Conservation (phyloP, 2,329 filamentous ascomycete species). For the Cercospora citrullina region DNA sequence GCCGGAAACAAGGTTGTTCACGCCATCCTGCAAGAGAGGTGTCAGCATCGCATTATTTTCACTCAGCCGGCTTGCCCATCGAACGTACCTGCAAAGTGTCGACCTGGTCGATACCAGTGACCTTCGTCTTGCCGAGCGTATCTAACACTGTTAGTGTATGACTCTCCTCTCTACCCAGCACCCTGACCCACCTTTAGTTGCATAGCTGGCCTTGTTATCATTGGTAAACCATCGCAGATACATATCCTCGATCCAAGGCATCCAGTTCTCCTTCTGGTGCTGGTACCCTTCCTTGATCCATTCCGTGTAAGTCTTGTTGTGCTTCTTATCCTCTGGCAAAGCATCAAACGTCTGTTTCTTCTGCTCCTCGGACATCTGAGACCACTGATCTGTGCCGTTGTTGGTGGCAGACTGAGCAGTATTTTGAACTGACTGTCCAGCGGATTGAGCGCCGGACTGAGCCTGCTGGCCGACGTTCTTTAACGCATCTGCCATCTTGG, state of each 20-base stretch:
- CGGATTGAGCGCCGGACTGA: conserved; percentile 5
- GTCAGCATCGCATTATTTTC: neutral
- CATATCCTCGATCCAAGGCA: conserved; percentile 73
- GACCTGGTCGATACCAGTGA: conserved; percentile 66
- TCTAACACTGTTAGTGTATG: conserved; percentile 48
- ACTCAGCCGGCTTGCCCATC: neutral
- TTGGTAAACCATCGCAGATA: conserved; percentile 73
- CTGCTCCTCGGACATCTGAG: conserved; percentile 39
- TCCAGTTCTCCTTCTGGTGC: conserved; percentile 71
- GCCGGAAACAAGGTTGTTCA: conserved; percentile 61
- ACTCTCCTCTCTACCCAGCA: neutral
- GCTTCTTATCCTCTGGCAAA: conserved; percentile 37
- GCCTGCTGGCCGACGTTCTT: conserved; percentile 26
- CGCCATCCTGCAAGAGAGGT: conserved; percentile 56
- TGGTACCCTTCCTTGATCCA: conserved; percentile 67
- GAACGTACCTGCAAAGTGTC: conserved; percentile 52
- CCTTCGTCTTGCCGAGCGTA: conserved; percentile 66
- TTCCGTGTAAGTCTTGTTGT: conserved; percentile 47
- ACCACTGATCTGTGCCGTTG: conserved; percentile 35
- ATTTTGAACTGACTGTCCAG: neutral
- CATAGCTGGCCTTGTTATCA: conserved; percentile 74
- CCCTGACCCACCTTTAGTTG: conserved; percentile 60
- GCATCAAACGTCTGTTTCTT: conserved; percentile 39
- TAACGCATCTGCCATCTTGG: conserved; percentile 25
- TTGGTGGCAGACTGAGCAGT: conserved; percentile 18